These are phyloP conservation scores for Mycena polygramma DNA, from an alignment of 768 basidiomycete genomes.

Conservation along the genomic window DNA sequence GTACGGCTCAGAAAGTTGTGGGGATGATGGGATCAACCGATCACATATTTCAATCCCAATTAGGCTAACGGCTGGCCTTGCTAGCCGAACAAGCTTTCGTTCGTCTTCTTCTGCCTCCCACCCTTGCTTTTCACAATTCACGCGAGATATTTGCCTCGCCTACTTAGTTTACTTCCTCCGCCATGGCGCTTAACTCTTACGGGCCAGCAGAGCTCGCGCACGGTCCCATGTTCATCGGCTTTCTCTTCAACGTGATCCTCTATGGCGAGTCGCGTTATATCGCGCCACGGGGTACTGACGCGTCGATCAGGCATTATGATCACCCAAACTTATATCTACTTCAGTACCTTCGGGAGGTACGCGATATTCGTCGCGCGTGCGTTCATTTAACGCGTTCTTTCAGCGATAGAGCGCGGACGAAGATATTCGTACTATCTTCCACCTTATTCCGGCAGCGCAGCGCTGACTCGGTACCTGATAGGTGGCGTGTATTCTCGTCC, in stretches of 20 bases:
- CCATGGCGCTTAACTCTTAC: constrained; percentile 14
- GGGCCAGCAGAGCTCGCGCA: constrained; percentile 36
- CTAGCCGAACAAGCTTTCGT: no score
- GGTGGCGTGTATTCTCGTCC: constrained; percentile 42
- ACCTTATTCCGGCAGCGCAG: constrained; percentile 41
- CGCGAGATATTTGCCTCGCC: neutral
- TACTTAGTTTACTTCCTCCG: neutral
- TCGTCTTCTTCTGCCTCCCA: no score
- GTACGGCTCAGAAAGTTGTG: no score
- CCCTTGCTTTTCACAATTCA: neutral
- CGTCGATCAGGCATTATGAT: constrained; percentile 39
- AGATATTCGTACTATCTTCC: constrained; percentile 48
- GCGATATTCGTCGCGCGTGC: no score
- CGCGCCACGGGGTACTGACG: neutral
- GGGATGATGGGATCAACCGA: neutral
- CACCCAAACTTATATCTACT: constrained; percentile 53
- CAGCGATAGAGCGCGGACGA: constrained; percentile 31
- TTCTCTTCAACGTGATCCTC: constrained; percentile 50
- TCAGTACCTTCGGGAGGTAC: constrained; percentile 50
- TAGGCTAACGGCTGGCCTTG: neutral
- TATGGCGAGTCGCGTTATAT: constrained; percentile 41
- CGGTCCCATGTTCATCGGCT: constrained; percentile 53
- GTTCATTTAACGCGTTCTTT: constrained; percentile 37
- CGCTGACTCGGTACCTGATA: neutral
- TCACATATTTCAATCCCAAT: neutral